A percentile compares a stretch with the other conserved stretches of the same genome.
Conservation (phyloP, 371 early-diverging fungal species). For the Fennellomyces sp. region DNA sequence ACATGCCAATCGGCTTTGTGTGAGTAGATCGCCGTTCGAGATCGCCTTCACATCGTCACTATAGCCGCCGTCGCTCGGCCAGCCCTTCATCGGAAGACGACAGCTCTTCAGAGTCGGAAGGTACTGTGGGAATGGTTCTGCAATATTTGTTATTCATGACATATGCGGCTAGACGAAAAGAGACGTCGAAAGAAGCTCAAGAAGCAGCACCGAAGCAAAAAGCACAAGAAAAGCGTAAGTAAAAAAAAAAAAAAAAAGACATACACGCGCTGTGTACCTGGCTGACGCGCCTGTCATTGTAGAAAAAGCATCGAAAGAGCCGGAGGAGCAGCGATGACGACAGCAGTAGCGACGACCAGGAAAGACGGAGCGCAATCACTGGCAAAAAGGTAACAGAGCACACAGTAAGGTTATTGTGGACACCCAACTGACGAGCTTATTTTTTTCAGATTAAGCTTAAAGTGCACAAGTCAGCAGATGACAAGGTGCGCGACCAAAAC, state of each 20-base stretch:
- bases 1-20: neutral
- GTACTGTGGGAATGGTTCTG: neutral
- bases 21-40: neutral
- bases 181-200: slow-evolving; percentile 11
- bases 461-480: slow-evolving; percentile 29
- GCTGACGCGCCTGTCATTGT: neutral
- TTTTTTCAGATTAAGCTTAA: slow-evolving; percentile 31
- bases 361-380: slow-evolving; percentile 31
- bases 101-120: slow-evolving; percentile 12
- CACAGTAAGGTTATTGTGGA: neutral
- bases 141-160: neutral
- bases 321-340: neutral
- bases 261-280: neutral
- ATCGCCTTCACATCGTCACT: slow-evolving; percentile 1
- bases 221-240: slow-evolving; percentile 22
- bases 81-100: slow-evolving; percentile 9
- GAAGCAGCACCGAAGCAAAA: slow-evolving; percentile 16
- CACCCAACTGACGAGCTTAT: neutral
- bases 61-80: slow-evolving; percentile 1
- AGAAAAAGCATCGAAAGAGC: slow-evolving; percentile 4
- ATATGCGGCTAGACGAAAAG: slow-evolving; percentile 3
- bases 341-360: slow-evolving; percentile 1
- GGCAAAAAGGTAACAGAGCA: slow-evolving; percentile 30
- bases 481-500: slow-evolving; percentile 33
- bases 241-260: neutral